These are phyloP conservation scores for Ceratobasidium sp. DNA, from an alignment of 1,284 basidiomycete species.

Conservation along the genomic window DNA sequence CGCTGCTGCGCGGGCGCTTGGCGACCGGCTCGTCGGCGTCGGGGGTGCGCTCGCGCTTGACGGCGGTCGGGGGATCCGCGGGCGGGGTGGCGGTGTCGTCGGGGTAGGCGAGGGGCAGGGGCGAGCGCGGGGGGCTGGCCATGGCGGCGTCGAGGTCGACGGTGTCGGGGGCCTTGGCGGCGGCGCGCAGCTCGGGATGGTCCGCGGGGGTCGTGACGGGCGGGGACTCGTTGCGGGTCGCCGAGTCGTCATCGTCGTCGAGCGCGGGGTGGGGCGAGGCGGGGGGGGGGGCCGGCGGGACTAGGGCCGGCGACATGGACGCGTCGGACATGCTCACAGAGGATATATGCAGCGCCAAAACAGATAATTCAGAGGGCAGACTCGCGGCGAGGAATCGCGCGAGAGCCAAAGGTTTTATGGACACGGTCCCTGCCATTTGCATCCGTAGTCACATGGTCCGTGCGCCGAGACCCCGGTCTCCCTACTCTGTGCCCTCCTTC, in stretches of 20 bases:
- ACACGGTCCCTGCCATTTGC: slow-evolving; percentile 40
- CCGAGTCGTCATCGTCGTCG: slow-evolving; percentile 53
- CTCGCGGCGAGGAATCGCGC: slow-evolving; percentile 32
- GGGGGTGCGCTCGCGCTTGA: slow-evolving; percentile 37
- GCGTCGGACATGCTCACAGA: slow-evolving; percentile 36
- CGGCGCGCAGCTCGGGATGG: slow-evolving; percentile 64
- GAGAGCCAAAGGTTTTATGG: slow-evolving; percentile 37
- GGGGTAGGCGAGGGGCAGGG: slow-evolving; percentile 52
- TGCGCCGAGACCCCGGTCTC: slow-evolving; percentile 17
- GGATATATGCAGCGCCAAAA: slow-evolving; percentile 24
- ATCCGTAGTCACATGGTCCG: slow-evolving; percentile 42
- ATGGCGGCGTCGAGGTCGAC: slow-evolving; percentile 51
- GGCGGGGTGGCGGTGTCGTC: slow-evolving; percentile 59
- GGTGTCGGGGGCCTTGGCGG: slow-evolving; percentile 59
- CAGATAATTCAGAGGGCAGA: slow-evolving; percentile 38
- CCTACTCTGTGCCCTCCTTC: slow-evolving; percentile 62
- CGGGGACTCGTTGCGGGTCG: slow-evolving; percentile 55
- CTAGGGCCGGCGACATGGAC: slow-evolving; percentile 34
- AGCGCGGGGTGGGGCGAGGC: slow-evolving; percentile 57
- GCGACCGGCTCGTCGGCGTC: slow-evolving; percentile 25
- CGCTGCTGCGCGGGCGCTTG: slow-evolving; percentile 32
- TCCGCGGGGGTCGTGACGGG: slow-evolving; percentile 50
- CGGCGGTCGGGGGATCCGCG: slow-evolving; percentile 54
- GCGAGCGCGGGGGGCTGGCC: slow-evolving; percentile 56
- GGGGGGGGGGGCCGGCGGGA: slow-evolving; percentile 20